These are phyloP conservation scores for Cicer bijugum DNA, from an alignment of 306 rosid genomes.

Conservation along the genomic window DNA sequence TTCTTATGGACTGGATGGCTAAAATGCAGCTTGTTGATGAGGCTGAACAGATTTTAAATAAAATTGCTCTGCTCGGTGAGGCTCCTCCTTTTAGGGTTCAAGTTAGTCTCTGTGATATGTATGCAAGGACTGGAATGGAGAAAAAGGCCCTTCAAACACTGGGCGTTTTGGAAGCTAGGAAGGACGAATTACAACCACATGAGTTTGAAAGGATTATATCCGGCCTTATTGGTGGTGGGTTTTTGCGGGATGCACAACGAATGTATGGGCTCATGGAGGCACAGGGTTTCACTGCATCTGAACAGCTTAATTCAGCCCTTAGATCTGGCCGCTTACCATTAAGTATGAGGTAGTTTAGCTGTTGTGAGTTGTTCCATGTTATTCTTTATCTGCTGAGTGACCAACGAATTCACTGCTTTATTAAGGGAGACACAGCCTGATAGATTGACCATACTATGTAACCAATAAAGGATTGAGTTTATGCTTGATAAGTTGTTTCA, in stretches of 20 bases:
- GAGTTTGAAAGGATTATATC: slow-evolving; percentile 68
- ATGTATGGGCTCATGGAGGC: slow-evolving; percentile 64
- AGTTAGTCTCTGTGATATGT: slow-evolving; percentile 82
- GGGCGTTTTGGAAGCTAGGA: slow-evolving; percentile 72
- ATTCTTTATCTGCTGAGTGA: slow-evolving; percentile 31
- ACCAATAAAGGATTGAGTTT: slow-evolving; percentile 44
- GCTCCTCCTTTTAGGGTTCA: slow-evolving; percentile 77
- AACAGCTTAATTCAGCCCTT: slow-evolving; percentile 33
- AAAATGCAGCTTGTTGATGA: slow-evolving; percentile 78
- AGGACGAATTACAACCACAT: slow-evolving; percentile 56
- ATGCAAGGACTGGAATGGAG: slow-evolving; percentile 70
- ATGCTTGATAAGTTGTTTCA: slow-evolving; percentile 39
- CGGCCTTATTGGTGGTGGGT: slow-evolving; percentile 65
- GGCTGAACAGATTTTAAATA: slow-evolving; percentile 75
- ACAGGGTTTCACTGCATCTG: slow-evolving; percentile 60
- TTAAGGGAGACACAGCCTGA: slow-evolving; percentile 36
- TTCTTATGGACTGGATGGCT: slow-evolving; percentile 86
- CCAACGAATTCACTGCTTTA: slow-evolving; percentile 27
- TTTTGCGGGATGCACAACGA: slow-evolving; percentile 67
- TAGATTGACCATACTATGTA: slow-evolving; percentile 39
- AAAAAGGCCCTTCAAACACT: slow-evolving; percentile 81
- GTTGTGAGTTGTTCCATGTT: slow-evolving; percentile 33
- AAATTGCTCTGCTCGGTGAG: slow-evolving; percentile 72
- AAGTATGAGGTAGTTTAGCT: slow-evolving; percentile 53
- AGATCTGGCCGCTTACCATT: slow-evolving; percentile 28